Evolutionary conservation across 139 green algal genomes (phyloP).

Genomic region (Closterium sp.): DNA sequence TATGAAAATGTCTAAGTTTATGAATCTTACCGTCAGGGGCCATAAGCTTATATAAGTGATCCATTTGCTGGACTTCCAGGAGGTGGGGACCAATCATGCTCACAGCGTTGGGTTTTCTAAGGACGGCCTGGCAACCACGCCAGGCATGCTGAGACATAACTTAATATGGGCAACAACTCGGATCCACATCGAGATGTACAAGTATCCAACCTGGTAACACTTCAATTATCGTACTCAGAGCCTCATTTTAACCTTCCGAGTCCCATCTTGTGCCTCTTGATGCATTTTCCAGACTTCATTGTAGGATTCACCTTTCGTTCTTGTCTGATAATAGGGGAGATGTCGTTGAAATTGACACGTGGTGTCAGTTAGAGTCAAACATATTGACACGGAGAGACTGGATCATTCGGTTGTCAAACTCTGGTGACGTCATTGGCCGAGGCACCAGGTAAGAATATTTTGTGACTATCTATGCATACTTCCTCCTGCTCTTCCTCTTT

Average conservation of each 20-base stretch:
- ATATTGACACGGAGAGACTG: constrained; percentile 80
- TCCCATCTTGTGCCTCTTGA: not conserved
- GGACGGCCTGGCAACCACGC: constrained; percentile 37
- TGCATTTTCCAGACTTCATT: not conserved
- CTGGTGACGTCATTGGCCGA: constrained; percentile 65
- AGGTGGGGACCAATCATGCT: constrained; percentile 39
- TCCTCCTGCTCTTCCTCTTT: constrained; percentile 16
- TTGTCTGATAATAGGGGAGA: constrained; percentile 60
- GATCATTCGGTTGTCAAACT: constrained; percentile 63
- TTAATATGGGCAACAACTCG: constrained; percentile 73
- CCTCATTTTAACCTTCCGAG: not conserved
- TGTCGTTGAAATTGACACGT: constrained; percentile 79
- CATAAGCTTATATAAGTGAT: no score
- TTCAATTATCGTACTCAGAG: not conserved
- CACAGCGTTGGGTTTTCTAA: constrained; percentile 35
- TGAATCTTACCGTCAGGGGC: no score
- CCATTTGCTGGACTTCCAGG: constrained; percentile 1
- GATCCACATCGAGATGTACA: constrained; percentile 85
- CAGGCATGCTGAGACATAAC: constrained; percentile 20
- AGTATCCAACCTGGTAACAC: constrained; percentile 82
- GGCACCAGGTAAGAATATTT: constrained; percentile 69
- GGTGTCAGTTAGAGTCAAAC: constrained; percentile 75
- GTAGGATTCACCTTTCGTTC: not conserved
- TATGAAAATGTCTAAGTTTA: no score
- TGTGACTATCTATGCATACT: not conserved